Evolutionary conservation across 2,329 filamentous ascomycete genomes (phyloP), one percentile per base, ranked within the genome.

Genomic region (Cytospora mali): DNA sequence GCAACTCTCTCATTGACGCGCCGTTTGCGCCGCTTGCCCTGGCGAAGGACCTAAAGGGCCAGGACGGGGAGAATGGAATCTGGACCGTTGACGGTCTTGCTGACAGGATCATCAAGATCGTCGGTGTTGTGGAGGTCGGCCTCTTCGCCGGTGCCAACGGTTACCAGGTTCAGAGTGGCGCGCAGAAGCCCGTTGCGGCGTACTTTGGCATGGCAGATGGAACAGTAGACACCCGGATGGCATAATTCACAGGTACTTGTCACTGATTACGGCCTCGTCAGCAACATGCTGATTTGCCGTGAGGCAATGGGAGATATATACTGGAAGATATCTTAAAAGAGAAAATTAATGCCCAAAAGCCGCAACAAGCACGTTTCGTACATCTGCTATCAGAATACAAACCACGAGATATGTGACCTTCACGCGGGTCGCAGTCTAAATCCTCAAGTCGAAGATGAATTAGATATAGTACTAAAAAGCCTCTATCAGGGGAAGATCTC

Each of bases 131-230:
- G 58, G 95, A 97, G 73, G 93, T 96, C 29, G 95, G 95, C 16
- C 83, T 99, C 52, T 99, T 99, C 79, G 86, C 88, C 49, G 94
- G 94, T 4, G 73, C 88, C 70, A 93, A 94, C 64, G 94, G 94
- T 0, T 79, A 85, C 18, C 82, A 96, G 74, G 84, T 84, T 77
- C 81, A 71, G 80, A 82, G 86, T 54, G 89, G 90, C 54, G 93
- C 91, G 0, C 92, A 97, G 79, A 96, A 94, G 78, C 95, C 95
- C 0, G 84, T 97, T 14, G 93, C 93, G 29, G 93, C 92, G 27
- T 99, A 98, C 79, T 99, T 98, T 77, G 95, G 95, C 39, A 91
- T 95, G 86, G 85, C 89, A 51, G 90, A 92, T 71, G 91, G 91
- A 4, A 81, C 80, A 13, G 88, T 91, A 16, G 78, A 88, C 70